These are phyloP conservation scores for Ambrosiella xylebori DNA, from an alignment of 2,329 filamentous ascomycete species.

Conservation along the genomic window DNA sequence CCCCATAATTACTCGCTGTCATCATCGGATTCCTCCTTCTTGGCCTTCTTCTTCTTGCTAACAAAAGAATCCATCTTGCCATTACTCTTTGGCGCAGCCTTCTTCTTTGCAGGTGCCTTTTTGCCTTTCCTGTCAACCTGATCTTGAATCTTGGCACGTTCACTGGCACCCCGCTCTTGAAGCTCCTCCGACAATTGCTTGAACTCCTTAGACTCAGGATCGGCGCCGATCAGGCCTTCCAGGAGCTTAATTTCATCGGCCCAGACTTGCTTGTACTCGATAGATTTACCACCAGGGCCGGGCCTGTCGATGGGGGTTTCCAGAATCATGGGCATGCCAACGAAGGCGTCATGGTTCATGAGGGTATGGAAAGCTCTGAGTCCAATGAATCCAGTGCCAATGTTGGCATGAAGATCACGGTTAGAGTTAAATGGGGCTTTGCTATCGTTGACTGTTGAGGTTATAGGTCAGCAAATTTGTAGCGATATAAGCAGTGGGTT, in stretches of 20 bases:
- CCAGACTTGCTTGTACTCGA: constrained; percentile 74
- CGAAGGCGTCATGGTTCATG: constrained; percentile 64
- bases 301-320: constrained; percentile 83
- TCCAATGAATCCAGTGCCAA: constrained; percentile 85
- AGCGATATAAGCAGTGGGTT: not conserved
- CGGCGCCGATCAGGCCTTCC: constrained; percentile 73
- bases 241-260: constrained; percentile 88
- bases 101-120: constrained; percentile 33
- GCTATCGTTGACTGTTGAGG: constrained; percentile 62
- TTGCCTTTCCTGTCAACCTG: constrained; percentile 61
- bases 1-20: not conserved
- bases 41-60: constrained; percentile 11
- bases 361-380: constrained; percentile 79
- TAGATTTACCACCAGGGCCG: constrained; percentile 44
- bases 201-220: constrained; percentile 60
- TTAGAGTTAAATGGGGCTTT: constrained; percentile 73
- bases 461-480: not conserved
- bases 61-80: constrained; percentile 20
- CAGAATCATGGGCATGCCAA: constrained; percentile 73
- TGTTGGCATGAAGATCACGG: constrained; percentile 86
- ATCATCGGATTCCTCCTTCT: constrained; percentile 13
- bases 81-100: constrained; percentile 20
- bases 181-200: constrained; percentile 44
- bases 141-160: constrained; percentile 58
- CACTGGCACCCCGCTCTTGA: constrained; percentile 47